phyloP scores from a whole-genome alignment of 2,329 filamentous ascomycete genomes.

The Calonectria leucothoes region DNA sequence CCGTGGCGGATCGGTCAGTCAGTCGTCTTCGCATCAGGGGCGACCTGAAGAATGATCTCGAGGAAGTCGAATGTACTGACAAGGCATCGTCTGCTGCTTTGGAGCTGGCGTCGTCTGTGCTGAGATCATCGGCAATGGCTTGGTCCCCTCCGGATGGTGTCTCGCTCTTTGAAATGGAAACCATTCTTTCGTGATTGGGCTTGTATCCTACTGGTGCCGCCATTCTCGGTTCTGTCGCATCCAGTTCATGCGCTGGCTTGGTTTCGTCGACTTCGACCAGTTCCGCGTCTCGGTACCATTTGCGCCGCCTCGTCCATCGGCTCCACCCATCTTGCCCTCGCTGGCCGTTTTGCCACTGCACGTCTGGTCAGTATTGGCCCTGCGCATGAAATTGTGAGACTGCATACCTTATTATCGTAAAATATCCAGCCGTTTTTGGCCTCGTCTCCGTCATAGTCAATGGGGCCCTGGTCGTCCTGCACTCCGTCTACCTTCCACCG shows the following conservation, averaged over 20 bases:
- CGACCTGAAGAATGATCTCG: constrained; percentile 57
- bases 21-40: constrained; percentile 54
- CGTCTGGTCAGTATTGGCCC: constrained; percentile 16
- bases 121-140: constrained; percentile 40
- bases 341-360: constrained; percentile 88
- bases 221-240: constrained; percentile 48
- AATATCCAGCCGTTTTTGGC: constrained; percentile 91
- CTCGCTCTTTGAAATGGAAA: constrained; percentile 42
- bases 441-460: constrained; percentile 68
- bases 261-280: constrained; percentile 77
- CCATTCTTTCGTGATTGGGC: constrained; percentile 52
- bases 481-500: constrained; percentile 89
- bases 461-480: constrained; percentile 57
- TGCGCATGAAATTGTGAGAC: too few relatives aligned
- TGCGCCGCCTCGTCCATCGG: constrained; percentile 89
- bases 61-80: constrained; percentile 62
- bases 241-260: constrained; percentile 50
- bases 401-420: constrained; percentile 90
- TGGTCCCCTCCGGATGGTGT: constrained; percentile 35
- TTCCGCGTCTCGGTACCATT: constrained; percentile 98
- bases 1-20: constrained; percentile 49
- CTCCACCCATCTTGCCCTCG: constrained; percentile 92
- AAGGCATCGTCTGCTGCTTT: constrained; percentile 54
- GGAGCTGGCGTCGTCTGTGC: constrained; percentile 40
- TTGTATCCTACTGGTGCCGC: constrained; percentile 47